These are phyloP conservation scores for Cutaneotrichosporon sp. DNA, from an alignment of 1,284 basidiomycete genomes.

Conservation along the genomic window DNA sequence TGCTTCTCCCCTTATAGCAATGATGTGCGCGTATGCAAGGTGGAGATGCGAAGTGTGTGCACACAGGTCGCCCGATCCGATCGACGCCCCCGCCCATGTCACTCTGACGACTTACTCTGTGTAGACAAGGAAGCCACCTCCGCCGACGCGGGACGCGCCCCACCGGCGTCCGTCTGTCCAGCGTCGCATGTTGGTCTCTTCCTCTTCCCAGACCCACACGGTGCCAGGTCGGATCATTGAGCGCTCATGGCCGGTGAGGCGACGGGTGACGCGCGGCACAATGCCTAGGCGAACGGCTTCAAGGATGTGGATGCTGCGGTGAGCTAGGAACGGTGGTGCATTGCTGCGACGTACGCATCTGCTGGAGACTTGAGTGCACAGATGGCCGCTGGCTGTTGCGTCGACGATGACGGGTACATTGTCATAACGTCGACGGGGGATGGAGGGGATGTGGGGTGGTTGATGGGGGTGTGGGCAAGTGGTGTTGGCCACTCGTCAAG, in stretches of 20 bases:
- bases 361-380: constrained; percentile 44
- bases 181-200: constrained; percentile 50
- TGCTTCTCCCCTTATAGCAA: too few relatives aligned
- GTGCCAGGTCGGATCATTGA: constrained; percentile 86
- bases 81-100: neutral
- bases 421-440: constrained; percentile 4
- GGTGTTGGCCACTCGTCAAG: too few relatives aligned
- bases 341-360: constrained; percentile 40
- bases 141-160: constrained; percentile 52
- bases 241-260: constrained; percentile 84
- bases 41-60: neutral
- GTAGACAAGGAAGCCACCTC: constrained; percentile 51
- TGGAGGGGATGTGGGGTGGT: too few relatives aligned
- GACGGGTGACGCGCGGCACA: constrained; percentile 82
- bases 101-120: constrained; percentile 35
- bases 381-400: constrained; percentile 45
- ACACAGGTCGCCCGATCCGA: neutral
- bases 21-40: too few relatives aligned
- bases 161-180: constrained; percentile 53
- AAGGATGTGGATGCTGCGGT: constrained; percentile 66
- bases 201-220: constrained; percentile 93
- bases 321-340: neutral
- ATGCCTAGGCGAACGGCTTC: constrained; percentile 83
- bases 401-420: constrained; percentile 38
- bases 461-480: too few relatives aligned